Conservation (phyloP, 2,329 filamentous ascomycete species). For the Exserohilum turcica region DNA sequence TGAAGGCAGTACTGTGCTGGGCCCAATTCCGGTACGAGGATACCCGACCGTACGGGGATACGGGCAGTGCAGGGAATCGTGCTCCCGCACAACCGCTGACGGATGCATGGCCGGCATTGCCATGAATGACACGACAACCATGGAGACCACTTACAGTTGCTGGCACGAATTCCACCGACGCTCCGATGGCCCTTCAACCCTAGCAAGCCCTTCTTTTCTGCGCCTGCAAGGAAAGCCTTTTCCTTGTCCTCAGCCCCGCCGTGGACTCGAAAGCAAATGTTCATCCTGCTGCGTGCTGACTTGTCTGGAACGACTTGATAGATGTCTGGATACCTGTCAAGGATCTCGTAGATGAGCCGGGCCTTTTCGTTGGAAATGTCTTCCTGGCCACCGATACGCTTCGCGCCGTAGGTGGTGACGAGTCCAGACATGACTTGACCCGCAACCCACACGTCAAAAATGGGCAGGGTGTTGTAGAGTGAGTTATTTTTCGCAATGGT, state of each 20-base stretch:
- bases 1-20: slow-evolving; percentile 5
- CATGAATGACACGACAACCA: slow-evolving; percentile 8
- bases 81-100: not conserved
- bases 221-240: slow-evolving; percentile 77
- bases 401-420: slow-evolving; percentile 65
- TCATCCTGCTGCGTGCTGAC: slow-evolving; percentile 82
- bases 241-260: slow-evolving; percentile 72
- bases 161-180: slow-evolving; percentile 83
- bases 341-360: slow-evolving; percentile 71
- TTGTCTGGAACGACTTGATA: slow-evolving; percentile 81
- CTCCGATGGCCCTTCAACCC: slow-evolving; percentile 89
- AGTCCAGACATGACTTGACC: slow-evolving; percentile 85
- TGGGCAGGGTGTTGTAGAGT: slow-evolving; percentile 93
- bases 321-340: slow-evolving; percentile 74
- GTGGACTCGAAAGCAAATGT: slow-evolving; percentile 85
- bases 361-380: slow-evolving; percentile 76
- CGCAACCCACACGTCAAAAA: slow-evolving; percentile 91
- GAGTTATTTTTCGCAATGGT: slow-evolving; percentile 91
- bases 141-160: slow-evolving; percentile 65
- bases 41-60: slow-evolving; percentile 2
- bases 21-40: slow-evolving; percentile 6
- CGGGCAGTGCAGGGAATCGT: slow-evolving; percentile 21
- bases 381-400: slow-evolving; percentile 78
- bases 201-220: slow-evolving; percentile 69
- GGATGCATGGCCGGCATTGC: slow-evolving; percentile 12